Evolutionary conservation across 1,139 yeast genomes (phyloP).

Genomic region (Scheffersomyces stambukii): DNA sequence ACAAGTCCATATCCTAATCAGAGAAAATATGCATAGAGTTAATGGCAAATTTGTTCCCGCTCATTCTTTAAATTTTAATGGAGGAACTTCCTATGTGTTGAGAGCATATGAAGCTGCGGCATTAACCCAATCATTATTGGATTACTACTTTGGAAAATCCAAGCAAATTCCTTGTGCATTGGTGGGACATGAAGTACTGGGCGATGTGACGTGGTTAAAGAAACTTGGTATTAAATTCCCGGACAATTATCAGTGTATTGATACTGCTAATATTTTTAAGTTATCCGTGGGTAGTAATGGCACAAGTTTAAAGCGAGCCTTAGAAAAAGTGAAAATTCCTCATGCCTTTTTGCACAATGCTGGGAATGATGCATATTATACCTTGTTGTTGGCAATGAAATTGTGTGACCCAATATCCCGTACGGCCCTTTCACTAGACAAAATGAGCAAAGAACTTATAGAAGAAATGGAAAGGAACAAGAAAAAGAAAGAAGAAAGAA

Average conservation of each 20-base stretch:
- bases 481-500: too few relatives aligned
- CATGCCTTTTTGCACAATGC: slow-evolving; percentile 74
- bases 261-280: slow-evolving; percentile 49
- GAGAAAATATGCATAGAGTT: slow-evolving; percentile 40
- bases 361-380: slow-evolving; percentile 77
- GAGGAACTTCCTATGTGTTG: slow-evolving; percentile 51
- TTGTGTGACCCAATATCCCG: not conserved
- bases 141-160: slow-evolving; percentile 31
- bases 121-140: slow-evolving; percentile 40
- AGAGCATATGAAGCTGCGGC: slow-evolving; percentile 27
- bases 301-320: slow-evolving; percentile 46
- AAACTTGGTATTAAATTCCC: slow-evolving; percentile 48
- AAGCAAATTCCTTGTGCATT: slow-evolving; percentile 25
- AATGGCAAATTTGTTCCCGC: slow-evolving; percentile 66
- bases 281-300: slow-evolving; percentile 27
- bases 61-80: slow-evolving; percentile 51
- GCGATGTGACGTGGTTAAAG: slow-evolving; percentile 55
- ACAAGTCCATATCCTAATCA: slow-evolving; percentile 53
- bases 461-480: too few relatives aligned
- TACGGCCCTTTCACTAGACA: not conserved
- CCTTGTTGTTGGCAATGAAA: slow-evolving; percentile 28
- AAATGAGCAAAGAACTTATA: too few relatives aligned
- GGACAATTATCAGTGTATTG: slow-evolving; percentile 28
- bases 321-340: slow-evolving; percentile 54
- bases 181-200: slow-evolving; percentile 68